Percentiles rank a stretch among this genome's conserved stretches.
Evolutionary conservation across 1,284 basidiomycete genomes (phyloP).

Genomic region (Rhodotorula sp.): DNA sequence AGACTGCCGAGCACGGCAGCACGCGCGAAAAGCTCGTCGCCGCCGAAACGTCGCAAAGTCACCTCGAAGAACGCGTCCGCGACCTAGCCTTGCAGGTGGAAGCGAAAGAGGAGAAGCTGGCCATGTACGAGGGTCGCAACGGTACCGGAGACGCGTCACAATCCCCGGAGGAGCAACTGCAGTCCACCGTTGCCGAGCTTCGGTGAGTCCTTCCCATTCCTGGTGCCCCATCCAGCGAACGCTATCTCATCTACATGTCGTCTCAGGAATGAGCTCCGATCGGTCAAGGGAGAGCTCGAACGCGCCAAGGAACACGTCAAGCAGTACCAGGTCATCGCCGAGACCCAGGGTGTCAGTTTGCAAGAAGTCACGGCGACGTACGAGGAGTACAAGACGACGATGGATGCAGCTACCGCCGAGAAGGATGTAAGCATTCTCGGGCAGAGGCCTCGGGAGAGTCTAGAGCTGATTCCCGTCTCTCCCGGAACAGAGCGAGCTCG

Average conservation of each 20-base stretch:
- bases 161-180: constrained; percentile 71
- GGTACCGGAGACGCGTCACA: constrained; percentile 51
- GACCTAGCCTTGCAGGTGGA: constrained; percentile 69
- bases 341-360: constrained; percentile 74
- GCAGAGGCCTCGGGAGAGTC: background rate
- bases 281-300: constrained; percentile 69
- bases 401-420: constrained; percentile 63
- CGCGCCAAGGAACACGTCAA: constrained; percentile 68
- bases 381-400: constrained; percentile 71
- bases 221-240: background rate
- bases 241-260: constrained; percentile 5
- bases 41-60: constrained; percentile 75
- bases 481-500: constrained; percentile 61
- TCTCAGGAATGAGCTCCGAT: constrained; percentile 67
- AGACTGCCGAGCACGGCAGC: constrained; percentile 65
- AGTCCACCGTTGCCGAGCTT: constrained; percentile 78
- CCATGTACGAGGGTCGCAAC: constrained; percentile 74
- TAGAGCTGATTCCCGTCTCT: background rate
- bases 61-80: constrained; percentile 72
- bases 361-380: constrained; percentile 66
- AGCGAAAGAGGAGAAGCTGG: constrained; percentile 74
- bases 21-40: constrained; percentile 69
- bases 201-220: constrained; percentile 55
- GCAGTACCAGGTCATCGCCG: constrained; percentile 79
- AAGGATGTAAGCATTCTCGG: constrained; percentile 59